phyloP scores from a whole-genome alignment of 768 basidiomycete species.

The Mycena floridula region DNA sequence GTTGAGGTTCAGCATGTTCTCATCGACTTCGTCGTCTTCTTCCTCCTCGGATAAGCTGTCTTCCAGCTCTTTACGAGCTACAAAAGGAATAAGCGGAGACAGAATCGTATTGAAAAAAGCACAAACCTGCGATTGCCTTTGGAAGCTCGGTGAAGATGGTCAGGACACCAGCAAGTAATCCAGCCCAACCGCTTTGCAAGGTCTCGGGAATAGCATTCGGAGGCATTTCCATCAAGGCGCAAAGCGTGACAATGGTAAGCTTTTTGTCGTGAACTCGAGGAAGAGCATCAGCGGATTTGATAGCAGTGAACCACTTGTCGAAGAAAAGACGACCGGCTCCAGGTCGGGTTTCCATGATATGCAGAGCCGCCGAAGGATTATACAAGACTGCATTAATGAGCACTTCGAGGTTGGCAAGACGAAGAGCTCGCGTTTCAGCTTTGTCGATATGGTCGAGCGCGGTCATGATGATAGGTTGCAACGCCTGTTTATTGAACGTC shows the following conservation, averaged over 20 bases:
- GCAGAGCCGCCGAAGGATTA: conserved; percentile 73
- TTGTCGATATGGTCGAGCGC: conserved; percentile 54
- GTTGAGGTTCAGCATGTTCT: conserved; percentile 53
- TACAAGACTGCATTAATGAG: conserved; percentile 80
- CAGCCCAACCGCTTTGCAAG: conserved; percentile 68
- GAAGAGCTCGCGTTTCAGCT: conserved; percentile 56
- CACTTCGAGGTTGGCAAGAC: conserved; percentile 76
- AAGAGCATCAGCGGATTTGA: conserved; percentile 52
- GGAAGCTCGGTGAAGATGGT: conserved; percentile 76
- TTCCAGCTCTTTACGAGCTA: conserved; percentile 59
- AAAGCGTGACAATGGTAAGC: conserved; percentile 69
- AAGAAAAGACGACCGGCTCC: conserved; percentile 75
- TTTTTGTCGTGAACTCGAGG: conserved; percentile 92
- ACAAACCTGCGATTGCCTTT: conserved; percentile 67
- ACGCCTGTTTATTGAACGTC: conserved; percentile 33
- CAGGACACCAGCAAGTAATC: conserved; percentile 64
- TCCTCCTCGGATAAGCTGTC: conserved; percentile 38
- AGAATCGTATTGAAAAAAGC: background rate
- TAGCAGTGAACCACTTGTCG: conserved; percentile 75
- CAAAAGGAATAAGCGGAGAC: background rate
- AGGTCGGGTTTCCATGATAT: conserved; percentile 62
- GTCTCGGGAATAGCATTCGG: conserved; percentile 47
- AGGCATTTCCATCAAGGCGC: conserved; percentile 69
- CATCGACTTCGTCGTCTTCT: conserved; percentile 38
- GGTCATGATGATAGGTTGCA: conserved; percentile 60